Percentiles rank a stretch among this genome's conserved stretches.
Evolutionary conservation across 768 basidiomycete species (phyloP).

Genomic region (Suillus luteus): DNA sequence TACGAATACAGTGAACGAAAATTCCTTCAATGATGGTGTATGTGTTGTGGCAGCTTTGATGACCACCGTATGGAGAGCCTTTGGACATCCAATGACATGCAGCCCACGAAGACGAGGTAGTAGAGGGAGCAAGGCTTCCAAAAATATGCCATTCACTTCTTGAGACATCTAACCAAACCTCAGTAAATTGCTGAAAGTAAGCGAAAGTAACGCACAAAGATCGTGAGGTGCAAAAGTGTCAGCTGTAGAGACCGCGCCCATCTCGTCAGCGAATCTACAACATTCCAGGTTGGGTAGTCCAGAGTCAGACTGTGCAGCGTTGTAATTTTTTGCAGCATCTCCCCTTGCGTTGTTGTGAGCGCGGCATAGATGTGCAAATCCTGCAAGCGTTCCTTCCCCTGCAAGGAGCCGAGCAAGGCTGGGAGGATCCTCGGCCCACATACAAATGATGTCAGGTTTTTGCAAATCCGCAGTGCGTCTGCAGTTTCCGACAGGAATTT

Average conservation of each 20-base stretch:
- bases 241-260: conserved; percentile 50
- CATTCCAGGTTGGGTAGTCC: conserved; percentile 63
- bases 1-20: conserved; percentile 65
- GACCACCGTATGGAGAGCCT: conserved; percentile 53
- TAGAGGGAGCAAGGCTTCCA: conserved; percentile 48
- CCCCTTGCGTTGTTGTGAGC: conserved; percentile 54
- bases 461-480: conserved; percentile 47
- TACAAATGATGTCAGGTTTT: conserved; percentile 57
- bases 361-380: conserved; percentile 51
- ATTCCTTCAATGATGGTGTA: conserved; percentile 57
- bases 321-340: conserved; percentile 42
- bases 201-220: conserved; percentile 51
- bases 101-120: conserved; percentile 58
- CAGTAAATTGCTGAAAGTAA: not conserved
- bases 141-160: conserved; percentile 53
- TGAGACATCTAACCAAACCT: conserved; percentile 48
- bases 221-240: conserved; percentile 54
- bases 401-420: conserved; percentile 49
- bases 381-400: conserved; percentile 45
- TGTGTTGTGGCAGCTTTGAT: conserved; percentile 44
- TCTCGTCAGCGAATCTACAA: conserved; percentile 56
- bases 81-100: conserved; percentile 62
- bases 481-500: conserved; percentile 55
- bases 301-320: conserved; percentile 50
- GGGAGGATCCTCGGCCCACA: conserved; percentile 51